A percentile compares a stretch with the other conserved stretches of the same genome.
Evolutionary conservation across 164 flowering plant genomes (phyloP).

Genomic region (Vitis vinifera): DNA sequence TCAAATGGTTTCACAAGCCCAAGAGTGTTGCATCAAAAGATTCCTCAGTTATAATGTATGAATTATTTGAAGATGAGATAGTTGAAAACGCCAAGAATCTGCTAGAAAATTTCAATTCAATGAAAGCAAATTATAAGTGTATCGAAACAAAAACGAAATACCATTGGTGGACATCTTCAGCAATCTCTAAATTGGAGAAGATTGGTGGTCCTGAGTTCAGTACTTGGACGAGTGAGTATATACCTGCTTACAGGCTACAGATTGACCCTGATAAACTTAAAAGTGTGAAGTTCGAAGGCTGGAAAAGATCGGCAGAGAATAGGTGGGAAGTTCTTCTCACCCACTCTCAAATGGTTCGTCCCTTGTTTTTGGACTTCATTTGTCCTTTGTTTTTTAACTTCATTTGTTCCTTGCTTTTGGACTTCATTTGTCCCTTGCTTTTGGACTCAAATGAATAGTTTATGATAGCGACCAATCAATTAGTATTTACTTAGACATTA

Average conservation of each 20-base stretch:
- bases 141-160: conserved; percentile 24
- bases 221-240: conserved; percentile 64
- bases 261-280: conserved; percentile 44
- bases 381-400: conserved; percentile 16
- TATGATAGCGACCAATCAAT: too few relatives aligned
- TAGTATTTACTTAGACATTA: too few relatives aligned
- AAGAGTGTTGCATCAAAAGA: conserved; percentile 54
- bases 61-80: conserved; percentile 59
- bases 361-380: conserved; percentile 26
- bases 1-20: conserved; percentile 55
- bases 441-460: background rate
- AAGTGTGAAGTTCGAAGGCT: conserved; percentile 61
- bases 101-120: conserved; percentile 41
- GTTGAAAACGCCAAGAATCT: conserved; percentile 53
- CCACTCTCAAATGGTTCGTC: conserved; percentile 91
- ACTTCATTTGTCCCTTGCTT: background rate
- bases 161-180: conserved; percentile 51
- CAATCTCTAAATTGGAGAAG: conserved; percentile 53
- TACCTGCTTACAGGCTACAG: conserved; percentile 72
- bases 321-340: conserved; percentile 84
- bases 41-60: conserved; percentile 51
- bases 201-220: conserved; percentile 80
- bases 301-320: conserved; percentile 60
- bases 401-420: background rate
- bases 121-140: conserved; percentile 25